phyloP scores from a whole-genome alignment of 2,329 filamentous ascomycete species.

The Fusarium vanettenii region DNA sequence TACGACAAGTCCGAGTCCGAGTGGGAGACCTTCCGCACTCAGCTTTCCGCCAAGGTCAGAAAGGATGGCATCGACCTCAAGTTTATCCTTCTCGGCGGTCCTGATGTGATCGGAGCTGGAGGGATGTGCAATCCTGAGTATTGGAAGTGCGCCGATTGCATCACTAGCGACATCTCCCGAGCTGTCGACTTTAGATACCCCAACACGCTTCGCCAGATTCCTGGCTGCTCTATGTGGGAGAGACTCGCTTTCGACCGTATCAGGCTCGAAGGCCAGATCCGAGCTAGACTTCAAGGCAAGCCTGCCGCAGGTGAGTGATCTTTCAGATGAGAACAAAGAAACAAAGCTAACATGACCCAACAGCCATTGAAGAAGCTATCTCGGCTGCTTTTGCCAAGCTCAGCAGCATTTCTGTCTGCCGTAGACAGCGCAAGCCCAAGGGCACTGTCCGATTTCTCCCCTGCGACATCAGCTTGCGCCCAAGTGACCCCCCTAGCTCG shows the following conservation, averaged over 20 bases:
- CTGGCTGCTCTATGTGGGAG: neutral
- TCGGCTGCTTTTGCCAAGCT: neutral
- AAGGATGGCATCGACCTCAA: neutral
- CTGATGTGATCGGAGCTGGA: neutral
- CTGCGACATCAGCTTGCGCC: neutral
- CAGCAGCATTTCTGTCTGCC: neutral
- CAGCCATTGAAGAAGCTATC: neutral
- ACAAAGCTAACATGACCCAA: neutral
- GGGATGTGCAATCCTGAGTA: neutral
- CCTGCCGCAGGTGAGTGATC: neutral
- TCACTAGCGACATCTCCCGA: neutral
- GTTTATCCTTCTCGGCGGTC: neutral
- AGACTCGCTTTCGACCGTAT: neutral
- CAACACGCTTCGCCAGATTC: neutral
- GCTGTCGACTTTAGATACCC: neutral
- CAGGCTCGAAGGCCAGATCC: neutral
- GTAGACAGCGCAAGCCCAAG: neutral
- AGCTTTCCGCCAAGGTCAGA: neutral
- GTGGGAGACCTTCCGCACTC: neutral
- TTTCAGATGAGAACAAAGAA: neutral
- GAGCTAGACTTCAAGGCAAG: neutral
- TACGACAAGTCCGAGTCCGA: neutral
- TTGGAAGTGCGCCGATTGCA: neutral
- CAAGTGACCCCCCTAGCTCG: neutral
- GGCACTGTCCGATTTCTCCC: neutral